These are phyloP conservation scores for Scheffersomyces illinoinensis DNA, from an alignment of 1,139 yeast genomes.

Conservation along the genomic window DNA sequence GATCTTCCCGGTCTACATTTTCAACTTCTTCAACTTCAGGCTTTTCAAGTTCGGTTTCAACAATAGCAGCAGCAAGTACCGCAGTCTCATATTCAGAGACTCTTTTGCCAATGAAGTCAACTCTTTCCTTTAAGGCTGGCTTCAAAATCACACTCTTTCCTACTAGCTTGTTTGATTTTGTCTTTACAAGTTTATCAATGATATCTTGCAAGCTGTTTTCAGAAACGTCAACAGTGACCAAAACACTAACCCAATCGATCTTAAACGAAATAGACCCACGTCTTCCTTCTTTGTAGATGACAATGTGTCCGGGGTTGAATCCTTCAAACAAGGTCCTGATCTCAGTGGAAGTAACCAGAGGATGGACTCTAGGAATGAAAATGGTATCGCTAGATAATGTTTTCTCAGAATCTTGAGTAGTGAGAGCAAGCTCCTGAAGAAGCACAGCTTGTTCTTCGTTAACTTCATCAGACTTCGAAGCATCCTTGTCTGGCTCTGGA, in stretches of 20 bases:
- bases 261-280: constrained; percentile 2
- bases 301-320: constrained; percentile 32
- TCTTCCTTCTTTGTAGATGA: not conserved
- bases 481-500: not conserved
- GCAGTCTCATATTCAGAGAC: constrained; percentile 20
- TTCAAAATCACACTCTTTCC: constrained; percentile 36
- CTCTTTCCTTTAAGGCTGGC: constrained; percentile 42
- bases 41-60: not conserved
- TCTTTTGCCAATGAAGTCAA: constrained; percentile 37
- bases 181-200: constrained; percentile 37
- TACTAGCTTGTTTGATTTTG: constrained; percentile 20
- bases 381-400: constrained; percentile 48
- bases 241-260: constrained; percentile 1
- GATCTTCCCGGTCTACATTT: not conserved
- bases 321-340: constrained; percentile 45
- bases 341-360: constrained; percentile 38
- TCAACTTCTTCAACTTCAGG: not conserved
- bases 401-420: not conserved
- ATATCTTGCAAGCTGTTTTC: constrained; percentile 41
- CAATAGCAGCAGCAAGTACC: not conserved
- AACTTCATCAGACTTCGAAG: not conserved
- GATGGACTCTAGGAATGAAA: constrained; percentile 50
- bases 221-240: constrained; percentile 34
- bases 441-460: not conserved
- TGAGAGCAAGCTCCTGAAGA: not conserved